Evolutionary conservation across 148 eudicot species (phyloP).

Genomic region (Rheum nobile): DNA sequence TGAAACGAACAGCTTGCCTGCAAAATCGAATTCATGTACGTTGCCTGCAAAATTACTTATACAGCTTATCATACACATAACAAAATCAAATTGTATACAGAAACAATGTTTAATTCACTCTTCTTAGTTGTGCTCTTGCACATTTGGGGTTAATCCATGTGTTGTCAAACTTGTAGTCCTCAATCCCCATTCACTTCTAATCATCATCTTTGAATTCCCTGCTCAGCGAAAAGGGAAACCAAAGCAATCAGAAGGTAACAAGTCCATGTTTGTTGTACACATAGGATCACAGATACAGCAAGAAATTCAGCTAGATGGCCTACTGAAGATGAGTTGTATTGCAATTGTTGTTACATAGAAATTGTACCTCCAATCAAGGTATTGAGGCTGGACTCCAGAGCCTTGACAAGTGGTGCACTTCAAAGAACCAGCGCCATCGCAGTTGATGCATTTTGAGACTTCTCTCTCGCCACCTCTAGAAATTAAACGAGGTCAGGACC

Average conservation of each 20-base stretch:
- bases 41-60: constrained; percentile 1
- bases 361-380: constrained; percentile 88
- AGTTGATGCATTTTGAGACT: constrained; percentile 78
- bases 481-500: no score
- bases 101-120: background rate
- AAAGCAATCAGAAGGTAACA: background rate
- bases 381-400: constrained; percentile 88
- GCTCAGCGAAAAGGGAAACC: no score
- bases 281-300: background rate
- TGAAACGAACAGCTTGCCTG: no score
- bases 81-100: constrained; percentile 2
- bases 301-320: background rate
- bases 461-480: constrained; percentile 84
- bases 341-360: background rate
- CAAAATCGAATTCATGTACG: background rate
- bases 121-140: background rate
- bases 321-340: no score
- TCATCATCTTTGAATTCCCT: constrained; percentile 97
- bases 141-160: constrained; percentile 1
- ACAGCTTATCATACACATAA: background rate
- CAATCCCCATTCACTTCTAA: no score
- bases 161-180: background rate
- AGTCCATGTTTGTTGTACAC: background rate
- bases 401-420: constrained; percentile 99
- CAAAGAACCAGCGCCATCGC: constrained; percentile 82